Evolutionary conservation across 495 filamentous ascomycete species (phyloP), one percentile per base, ranked within the genome.

Genomic region (Cercophora scortea): DNA sequence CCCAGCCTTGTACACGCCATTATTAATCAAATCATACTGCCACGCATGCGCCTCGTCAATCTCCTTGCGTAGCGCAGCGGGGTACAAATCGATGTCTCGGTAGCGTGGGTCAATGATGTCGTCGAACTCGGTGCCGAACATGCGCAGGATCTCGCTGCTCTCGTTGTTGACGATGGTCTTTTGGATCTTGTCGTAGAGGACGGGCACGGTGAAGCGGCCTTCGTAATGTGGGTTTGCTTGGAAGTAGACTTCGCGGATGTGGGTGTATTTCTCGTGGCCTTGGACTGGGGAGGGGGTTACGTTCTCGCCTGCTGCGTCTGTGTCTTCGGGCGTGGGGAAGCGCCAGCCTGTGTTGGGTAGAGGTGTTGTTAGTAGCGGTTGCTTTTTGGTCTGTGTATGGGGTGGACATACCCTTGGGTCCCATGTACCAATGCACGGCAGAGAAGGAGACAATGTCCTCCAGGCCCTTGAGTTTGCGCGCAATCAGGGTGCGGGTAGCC

Each of bases 141-240:
- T 86, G 34, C 86, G 68, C 51, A 93, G 82, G 56, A 95, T 89
- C 74, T 94, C 89, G 53, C 79, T 80, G 58, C 84, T 88, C 75
- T 94, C 89, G 56, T 95, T 94, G 67, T 79, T 90, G 52, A 92
- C 89, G 53, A 92, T 87, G 19, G 77, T 82, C 53, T 82, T 74
- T 44, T 68, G 68, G 69, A 86, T 82, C 61, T 76, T 88, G 65
- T 95, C 89, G 73, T 83, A 93, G 19, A 95, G 72, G 32, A 81
- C 77, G 3, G 89, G 89, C 7, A 95, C 87, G 1, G 89, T 93
- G 64, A 84, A 93, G 19, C 87, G 73, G 2, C 86, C 88, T 42
- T 76, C 69, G 61, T 92, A 95, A 34, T 78, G 68, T 0, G 81
- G 77, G 59, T 90, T 76, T 7, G 81, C 80, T 32, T 77, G 70